phyloP scores from a whole-genome alignment of 352 stramenopile genomes.

The Phytophthora palmivora region DNA sequence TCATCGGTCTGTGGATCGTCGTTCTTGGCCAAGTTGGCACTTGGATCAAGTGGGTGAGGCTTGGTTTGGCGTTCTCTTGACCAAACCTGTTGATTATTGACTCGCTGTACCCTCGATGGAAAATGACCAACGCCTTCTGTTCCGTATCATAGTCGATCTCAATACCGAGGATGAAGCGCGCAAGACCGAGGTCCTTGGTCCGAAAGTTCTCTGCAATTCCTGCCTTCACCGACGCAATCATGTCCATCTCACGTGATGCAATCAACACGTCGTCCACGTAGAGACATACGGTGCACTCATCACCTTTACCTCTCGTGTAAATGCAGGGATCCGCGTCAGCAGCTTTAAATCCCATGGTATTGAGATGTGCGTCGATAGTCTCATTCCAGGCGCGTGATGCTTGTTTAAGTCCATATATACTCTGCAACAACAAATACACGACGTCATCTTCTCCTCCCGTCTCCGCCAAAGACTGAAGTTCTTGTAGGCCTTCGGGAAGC shows the following conservation, averaged over 20 bases:
- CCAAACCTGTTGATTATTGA: conserved; percentile 16
- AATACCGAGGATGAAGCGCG: conserved; percentile 35
- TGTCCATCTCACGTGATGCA: no score
- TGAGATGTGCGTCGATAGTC: no score
- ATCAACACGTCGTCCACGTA: not conserved
- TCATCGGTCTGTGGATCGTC: conserved; percentile 7
- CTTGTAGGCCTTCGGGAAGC: no score
- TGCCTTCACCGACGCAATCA: conserved; percentile 15
- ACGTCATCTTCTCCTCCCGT: not conserved
- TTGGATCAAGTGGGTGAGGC: conserved; percentile 9
- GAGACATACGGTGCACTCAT: no score
- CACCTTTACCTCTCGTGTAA: no score
- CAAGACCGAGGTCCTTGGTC: conserved; percentile 24
- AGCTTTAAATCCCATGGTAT: no score
- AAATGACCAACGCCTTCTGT: no score
- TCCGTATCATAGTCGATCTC: conserved; percentile 25
- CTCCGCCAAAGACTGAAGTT: not conserved
- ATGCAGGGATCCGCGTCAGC: no score
- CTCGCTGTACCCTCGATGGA: not conserved
- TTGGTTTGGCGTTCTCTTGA: conserved; percentile 21
- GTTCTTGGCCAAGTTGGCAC: conserved; percentile 3
- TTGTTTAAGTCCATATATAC: no score
- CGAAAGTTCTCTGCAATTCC: conserved; percentile 5
- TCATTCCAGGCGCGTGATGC: no score
- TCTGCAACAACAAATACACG: no score